A percentile compares a stretch with the other conserved stretches of the same genome.
Conservation (phyloP, 192 early-diverging fungal species). For the Chytriomyces confervae region DNA sequence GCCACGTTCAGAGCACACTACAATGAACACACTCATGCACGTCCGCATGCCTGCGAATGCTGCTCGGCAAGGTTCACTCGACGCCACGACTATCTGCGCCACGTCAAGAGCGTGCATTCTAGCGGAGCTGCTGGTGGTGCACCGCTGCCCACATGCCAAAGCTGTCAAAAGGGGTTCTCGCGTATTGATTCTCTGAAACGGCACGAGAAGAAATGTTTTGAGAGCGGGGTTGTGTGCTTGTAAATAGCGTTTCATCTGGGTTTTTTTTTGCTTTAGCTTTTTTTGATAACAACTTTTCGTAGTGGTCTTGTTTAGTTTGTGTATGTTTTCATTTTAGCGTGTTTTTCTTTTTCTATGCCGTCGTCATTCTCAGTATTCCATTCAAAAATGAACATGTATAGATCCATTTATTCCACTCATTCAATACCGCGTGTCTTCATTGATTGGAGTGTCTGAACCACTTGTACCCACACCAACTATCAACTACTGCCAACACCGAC, state of each 20-base stretch:
- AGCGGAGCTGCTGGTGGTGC: neutral
- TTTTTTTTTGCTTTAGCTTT: neutral
- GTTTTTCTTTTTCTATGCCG: no score
- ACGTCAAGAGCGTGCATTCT: constrained; percentile 9
- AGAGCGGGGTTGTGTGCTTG: neutral
- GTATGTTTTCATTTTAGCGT: neutral
- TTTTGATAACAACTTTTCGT: neutral
- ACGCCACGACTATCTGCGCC: constrained; percentile 26
- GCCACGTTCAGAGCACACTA: neutral
- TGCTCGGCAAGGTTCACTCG: constrained; percentile 20
- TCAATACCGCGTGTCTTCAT: neutral
- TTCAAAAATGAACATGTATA: neutral
- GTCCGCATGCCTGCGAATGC: neutral
- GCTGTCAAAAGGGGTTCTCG: constrained; percentile 15
- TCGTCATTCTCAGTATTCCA: neutral
- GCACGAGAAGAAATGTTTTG: constrained; percentile 17
- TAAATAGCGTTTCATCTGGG: neutral
- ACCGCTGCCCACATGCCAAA: neutral
- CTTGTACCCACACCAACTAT: neutral
- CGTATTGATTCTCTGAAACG: constrained; percentile 12
- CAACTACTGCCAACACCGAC: neutral
- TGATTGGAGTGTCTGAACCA: neutral
- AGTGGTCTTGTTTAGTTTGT: neutral
- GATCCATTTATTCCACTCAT: neutral
- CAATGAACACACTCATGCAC: neutral